Evolutionary conservation across 2,329 filamentous ascomycete species (phyloP).

Genomic region (Aspergillus ochraceoroseus): DNA sequence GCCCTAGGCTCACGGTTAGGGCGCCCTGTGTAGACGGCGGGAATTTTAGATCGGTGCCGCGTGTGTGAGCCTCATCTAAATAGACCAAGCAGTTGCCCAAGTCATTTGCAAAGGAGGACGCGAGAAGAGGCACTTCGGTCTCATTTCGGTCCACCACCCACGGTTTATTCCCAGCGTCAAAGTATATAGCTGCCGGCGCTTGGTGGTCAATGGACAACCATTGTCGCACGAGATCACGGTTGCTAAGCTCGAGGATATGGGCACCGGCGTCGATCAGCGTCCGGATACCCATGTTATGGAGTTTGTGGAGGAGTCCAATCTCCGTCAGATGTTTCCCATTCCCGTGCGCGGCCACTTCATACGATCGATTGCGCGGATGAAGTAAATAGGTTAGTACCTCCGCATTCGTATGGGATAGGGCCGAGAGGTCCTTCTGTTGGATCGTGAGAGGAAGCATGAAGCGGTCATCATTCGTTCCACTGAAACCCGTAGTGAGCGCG

Average conservation of each 20-base stretch:
- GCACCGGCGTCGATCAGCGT: conserved; percentile 69
- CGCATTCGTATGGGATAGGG: conserved; percentile 62
- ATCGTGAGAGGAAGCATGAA: conserved; percentile 54
- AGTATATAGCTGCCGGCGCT: conserved; percentile 48
- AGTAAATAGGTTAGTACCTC: conserved; percentile 58
- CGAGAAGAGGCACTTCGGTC: conserved; percentile 42
- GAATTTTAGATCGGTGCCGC: conserved; percentile 63
- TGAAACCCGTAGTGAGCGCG: conserved; percentile 60
- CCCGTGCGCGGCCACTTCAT: conserved; percentile 14
- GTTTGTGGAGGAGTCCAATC: conserved; percentile 42
- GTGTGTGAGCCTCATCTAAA: conserved; percentile 60
- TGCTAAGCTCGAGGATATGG: conserved; percentile 61
- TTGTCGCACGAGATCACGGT: conserved; percentile 48
- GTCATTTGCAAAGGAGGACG: conserved; percentile 55
- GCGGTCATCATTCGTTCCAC: conserved; percentile 61
- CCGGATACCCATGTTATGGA: conserved; percentile 41
- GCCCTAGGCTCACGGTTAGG: conserved; percentile 59
- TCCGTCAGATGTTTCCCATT: conserved; percentile 25
- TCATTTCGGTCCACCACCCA: conserved; percentile 30
- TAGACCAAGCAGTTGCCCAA: conserved; percentile 60
- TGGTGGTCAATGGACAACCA: conserved; percentile 46
- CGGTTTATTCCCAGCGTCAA: conserved; percentile 37
- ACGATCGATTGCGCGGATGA: conserved; percentile 45
- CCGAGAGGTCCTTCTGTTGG: conserved; percentile 50
- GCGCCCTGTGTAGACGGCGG: conserved; percentile 57